Conservation (phyloP, 495 filamentous ascomycete species). For the Sabuloglossum arenarium region DNA sequence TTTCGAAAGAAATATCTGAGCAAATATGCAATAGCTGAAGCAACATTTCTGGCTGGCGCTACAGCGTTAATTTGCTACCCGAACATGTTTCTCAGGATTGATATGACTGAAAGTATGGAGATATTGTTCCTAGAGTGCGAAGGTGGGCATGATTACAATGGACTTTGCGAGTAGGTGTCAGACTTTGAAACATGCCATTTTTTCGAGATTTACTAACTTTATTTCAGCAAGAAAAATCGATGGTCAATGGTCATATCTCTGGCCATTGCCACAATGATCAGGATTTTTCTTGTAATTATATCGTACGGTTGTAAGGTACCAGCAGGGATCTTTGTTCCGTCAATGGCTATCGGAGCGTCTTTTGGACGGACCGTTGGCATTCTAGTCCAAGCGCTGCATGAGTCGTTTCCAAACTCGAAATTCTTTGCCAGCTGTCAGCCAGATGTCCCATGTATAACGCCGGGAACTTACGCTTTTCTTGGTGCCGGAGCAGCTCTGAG, state of each 20-base stretch:
- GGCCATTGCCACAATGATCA: conserved; percentile 55
- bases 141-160: conserved; percentile 76
- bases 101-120: conserved; percentile 99
- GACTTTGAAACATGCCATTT: not conserved
- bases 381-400: conserved; percentile 7
- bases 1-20: conserved; percentile 89
- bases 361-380: conserved; percentile 43
- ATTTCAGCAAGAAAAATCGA: conserved; percentile 32
- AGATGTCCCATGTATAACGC: conserved; percentile 8
- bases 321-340: conserved; percentile 91
- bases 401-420: conserved; percentile 3
- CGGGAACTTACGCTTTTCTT: conserved; percentile 8
- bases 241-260: conserved; percentile 68
- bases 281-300: conserved; percentile 76
- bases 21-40: conserved; percentile 72
- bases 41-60: conserved; percentile 56
- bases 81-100: conserved; percentile 87
- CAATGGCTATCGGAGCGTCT: conserved; percentile 89
- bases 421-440: conserved; percentile 9
- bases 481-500: conserved; percentile 7
- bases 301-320: conserved; percentile 97
- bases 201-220: conserved; percentile 11
- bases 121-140: conserved; percentile 92
- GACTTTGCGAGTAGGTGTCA: conserved; percentile 53
- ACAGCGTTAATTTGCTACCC: conserved; percentile 90